Evolutionary conservation across 306 rosid genomes (phyloP).

Genomic region (Malus asiatica): DNA sequence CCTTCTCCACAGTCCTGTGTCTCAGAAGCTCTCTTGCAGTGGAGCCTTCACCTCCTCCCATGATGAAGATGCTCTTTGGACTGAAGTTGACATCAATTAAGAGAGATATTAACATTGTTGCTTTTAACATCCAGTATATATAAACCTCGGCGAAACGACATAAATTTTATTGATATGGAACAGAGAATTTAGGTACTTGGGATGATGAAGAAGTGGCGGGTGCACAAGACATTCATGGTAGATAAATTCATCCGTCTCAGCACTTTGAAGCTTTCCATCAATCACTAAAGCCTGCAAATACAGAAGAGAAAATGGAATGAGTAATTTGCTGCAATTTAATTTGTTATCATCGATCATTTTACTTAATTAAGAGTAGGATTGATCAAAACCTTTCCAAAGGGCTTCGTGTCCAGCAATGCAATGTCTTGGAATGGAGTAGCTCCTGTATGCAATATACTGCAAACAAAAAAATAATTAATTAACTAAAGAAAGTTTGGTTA

Average conservation of each 20-base stretch:
- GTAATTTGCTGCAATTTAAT: neutral
- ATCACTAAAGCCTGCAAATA: conserved; percentile 68
- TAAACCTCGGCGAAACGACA: neutral
- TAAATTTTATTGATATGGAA: neutral
- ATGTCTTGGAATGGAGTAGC: conserved; percentile 90
- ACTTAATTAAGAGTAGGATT: neutral
- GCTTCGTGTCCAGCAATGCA: conserved; percentile 92
- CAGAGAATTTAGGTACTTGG: conserved; percentile 37
- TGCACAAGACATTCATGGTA: conserved; percentile 98
- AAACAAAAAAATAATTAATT: neutral
- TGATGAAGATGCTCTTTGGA: conserved; percentile 70
- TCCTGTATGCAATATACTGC: conserved; percentile 89
- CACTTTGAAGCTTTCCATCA: conserved; percentile 98
- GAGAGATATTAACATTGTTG: neutral
- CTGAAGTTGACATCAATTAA: conserved; percentile 20
- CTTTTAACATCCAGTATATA: neutral
- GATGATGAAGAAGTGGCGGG: conserved; percentile 83
- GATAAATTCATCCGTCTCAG: conserved; percentile 91
- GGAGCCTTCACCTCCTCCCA: conserved; percentile 99
- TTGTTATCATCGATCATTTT: neutral
- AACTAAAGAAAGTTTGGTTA: neutral
- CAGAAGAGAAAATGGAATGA: neutral
- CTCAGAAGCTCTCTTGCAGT: conserved; percentile 93
- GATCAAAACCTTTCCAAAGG: conserved; percentile 74
- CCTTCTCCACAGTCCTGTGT: conserved; percentile 74